A percentile compares a stretch with the other conserved stretches of the same genome.
phyloP scores from a whole-genome alignment of 2,329 filamentous ascomycete species.

The Botrytis porri region DNA sequence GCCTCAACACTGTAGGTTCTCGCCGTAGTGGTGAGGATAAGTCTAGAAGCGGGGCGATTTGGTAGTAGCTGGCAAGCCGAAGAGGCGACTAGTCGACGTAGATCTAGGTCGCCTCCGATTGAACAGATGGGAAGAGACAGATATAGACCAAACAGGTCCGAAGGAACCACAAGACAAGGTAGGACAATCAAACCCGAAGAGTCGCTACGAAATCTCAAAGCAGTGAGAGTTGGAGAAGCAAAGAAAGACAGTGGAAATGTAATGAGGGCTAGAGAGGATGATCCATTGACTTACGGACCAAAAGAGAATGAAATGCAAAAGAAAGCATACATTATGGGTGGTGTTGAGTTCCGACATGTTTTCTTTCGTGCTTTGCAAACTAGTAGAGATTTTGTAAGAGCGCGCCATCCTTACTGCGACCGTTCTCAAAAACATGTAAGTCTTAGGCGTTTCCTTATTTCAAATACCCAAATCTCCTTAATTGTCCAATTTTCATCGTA shows the following conservation, averaged over 20 bases:
- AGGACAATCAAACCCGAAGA: not conserved
- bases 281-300: not conserved
- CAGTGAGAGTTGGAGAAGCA: not conserved
- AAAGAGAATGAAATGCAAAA: slow-evolving; percentile 27
- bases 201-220: not conserved
- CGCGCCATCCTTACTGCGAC: not conserved
- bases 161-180: not conserved
- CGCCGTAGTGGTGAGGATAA: not conserved
- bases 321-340: slow-evolving; percentile 20
- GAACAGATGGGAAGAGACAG: not conserved
- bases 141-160: not conserved
- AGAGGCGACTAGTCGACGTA: not conserved
- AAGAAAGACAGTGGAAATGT: not conserved
- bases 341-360: slow-evolving; percentile 12
- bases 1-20: not conserved
- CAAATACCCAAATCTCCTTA: too few species aligned
- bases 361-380: slow-evolving; percentile 29
- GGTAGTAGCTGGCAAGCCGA: not conserved
- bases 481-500: not conserved
- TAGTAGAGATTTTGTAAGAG: slow-evolving; percentile 22
- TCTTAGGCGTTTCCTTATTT: not conserved
- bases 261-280: not conserved
- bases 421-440: slow-evolving; percentile 7
- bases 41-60: not conserved
- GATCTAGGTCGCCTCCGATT: slow-evolving; percentile 1